Conservation (phyloP, 1,284 basidiomycete genomes). For the Xerocomus amazonicus region DNA sequence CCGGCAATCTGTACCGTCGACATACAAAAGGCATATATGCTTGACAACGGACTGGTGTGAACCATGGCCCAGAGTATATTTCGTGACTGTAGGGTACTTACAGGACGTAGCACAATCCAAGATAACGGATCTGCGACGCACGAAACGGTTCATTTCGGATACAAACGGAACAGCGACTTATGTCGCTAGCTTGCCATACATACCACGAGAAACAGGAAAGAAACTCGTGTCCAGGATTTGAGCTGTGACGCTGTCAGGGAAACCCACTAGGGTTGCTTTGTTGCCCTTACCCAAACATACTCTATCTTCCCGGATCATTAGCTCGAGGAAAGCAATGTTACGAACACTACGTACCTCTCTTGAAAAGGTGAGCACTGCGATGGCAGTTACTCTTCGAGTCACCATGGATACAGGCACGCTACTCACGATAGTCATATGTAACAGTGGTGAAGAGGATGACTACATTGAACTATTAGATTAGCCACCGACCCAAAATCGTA, state of each 20-base stretch:
- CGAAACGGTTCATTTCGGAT: background rate
- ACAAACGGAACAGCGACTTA: background rate
- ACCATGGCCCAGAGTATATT: too few relatives aligned
- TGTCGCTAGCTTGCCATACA: background rate
- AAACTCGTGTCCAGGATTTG: constrained; percentile 7
- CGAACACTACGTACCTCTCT: background rate
- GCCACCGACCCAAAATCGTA: background rate
- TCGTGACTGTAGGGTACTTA: background rate
- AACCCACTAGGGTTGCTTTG: too few relatives aligned
- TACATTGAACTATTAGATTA: background rate
- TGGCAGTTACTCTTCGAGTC: too few relatives aligned
- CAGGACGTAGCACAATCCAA: background rate
- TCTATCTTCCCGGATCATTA: constrained; percentile 5
- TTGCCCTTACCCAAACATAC: constrained; percentile 9
- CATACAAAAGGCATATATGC: too few relatives aligned
- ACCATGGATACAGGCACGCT: background rate
- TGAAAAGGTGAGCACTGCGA: constrained; percentile 8
- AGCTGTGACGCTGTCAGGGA: background rate
- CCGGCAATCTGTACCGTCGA: too few relatives aligned
- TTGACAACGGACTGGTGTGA: too few relatives aligned
- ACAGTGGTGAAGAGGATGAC: background rate
- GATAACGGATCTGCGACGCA: constrained; percentile 7
- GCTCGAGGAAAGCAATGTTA: background rate
- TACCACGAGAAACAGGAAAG: constrained; percentile 11
- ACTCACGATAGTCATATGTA: constrained; percentile 19